These are phyloP conservation scores for Xerocomus minutiporus DNA, from an alignment of 1,284 basidiomycete species.

Conservation along the genomic window DNA sequence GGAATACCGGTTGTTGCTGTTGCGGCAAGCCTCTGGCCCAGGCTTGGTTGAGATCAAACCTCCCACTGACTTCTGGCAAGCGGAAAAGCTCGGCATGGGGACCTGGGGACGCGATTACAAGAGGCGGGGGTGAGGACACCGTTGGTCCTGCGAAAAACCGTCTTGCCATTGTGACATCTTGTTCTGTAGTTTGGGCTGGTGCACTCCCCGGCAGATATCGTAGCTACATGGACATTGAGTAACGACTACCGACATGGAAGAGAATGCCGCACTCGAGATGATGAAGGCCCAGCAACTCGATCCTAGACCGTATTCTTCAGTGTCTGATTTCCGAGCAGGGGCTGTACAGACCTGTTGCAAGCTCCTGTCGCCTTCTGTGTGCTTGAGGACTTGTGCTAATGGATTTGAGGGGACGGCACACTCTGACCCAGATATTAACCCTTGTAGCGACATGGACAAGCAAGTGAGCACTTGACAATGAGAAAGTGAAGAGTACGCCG, in stretches of 20 bases:
- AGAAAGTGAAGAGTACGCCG: background rate
- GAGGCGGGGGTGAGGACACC: constrained; percentile 29
- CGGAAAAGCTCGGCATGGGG: constrained; percentile 40
- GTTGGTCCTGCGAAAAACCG: constrained; percentile 66
- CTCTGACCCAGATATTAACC: constrained; percentile 86
- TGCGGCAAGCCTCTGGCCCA: constrained; percentile 55
- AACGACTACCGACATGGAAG: background rate
- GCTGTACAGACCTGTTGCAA: constrained; percentile 64
- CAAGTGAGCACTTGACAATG: background rate
- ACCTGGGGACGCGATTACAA: constrained; percentile 33
- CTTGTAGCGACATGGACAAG: constrained; percentile 59
- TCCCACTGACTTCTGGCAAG: constrained; percentile 29
- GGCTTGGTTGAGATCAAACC: constrained; percentile 41
- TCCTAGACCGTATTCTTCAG: constrained; percentile 44
- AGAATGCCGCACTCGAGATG: constrained; percentile 49
- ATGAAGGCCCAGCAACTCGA: constrained; percentile 67
- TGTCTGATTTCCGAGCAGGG: background rate
- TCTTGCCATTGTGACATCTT: constrained; percentile 69
- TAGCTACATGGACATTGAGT: constrained; percentile 43
- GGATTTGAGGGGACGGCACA: constrained; percentile 86
- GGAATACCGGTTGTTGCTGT: constrained; percentile 34
- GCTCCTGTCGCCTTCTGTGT: constrained; percentile 86
- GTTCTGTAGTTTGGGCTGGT: constrained; percentile 46
- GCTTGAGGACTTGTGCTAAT: constrained; percentile 86
- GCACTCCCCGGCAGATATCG: constrained; percentile 65